Evolutionary conservation across 768 basidiomycete genomes (phyloP).

Genomic region (Suillus spraguei): DNA sequence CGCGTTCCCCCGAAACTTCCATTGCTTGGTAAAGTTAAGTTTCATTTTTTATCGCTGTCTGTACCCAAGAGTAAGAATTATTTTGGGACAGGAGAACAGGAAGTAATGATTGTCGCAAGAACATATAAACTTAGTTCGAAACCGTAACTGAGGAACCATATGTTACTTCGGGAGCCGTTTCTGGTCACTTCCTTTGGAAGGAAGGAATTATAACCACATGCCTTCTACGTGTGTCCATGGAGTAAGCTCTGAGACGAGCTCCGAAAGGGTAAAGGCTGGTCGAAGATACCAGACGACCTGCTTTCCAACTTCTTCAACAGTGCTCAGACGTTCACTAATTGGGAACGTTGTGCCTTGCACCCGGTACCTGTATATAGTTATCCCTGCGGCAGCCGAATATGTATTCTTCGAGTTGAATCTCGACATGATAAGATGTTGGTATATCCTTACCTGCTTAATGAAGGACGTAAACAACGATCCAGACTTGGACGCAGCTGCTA

Average conservation of each 20-base stretch:
- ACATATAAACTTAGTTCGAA: neutral
- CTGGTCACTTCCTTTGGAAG: slow-evolving; percentile 3
- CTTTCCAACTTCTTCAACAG: neutral
- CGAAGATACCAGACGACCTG: neutral
- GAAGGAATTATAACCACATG: neutral
- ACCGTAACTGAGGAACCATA: neutral
- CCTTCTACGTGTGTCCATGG: neutral
- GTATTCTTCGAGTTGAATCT: neutral
- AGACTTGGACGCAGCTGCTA: neutral
- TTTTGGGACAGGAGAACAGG: neutral
- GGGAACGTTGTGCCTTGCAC: neutral
- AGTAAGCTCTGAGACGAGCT: neutral
- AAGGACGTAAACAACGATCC: neutral
- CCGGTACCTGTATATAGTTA: neutral
- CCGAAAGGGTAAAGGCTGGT: neutral
- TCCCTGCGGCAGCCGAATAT: neutral
- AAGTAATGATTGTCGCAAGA: slow-evolving; percentile 3
- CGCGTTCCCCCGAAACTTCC: neutral
- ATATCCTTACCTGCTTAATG: neutral
- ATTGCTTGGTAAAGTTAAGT: neutral
- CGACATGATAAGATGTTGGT: slow-evolving; percentile 4
- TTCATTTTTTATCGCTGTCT: neutral
- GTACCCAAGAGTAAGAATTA: neutral
- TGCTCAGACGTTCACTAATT: neutral
- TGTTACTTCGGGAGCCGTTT: neutral